Percentiles rank a stretch among this genome's conserved stretches.
phyloP scores from a whole-genome alignment of 2,329 filamentous ascomycete species.

The Mycosphaerelloides madeirae region DNA sequence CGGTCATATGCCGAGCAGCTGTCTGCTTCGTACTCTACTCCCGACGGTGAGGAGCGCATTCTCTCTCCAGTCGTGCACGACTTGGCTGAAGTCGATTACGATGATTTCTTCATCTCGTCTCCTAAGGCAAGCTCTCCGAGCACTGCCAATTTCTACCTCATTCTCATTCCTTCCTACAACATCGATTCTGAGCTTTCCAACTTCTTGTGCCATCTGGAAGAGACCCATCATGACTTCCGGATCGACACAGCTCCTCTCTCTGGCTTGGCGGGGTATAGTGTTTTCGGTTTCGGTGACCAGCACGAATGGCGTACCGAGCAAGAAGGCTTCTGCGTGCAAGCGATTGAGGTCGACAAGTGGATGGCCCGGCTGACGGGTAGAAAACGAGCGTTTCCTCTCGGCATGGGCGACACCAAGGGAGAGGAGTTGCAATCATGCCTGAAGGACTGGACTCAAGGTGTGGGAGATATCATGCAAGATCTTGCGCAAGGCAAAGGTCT shows the following conservation, averaged over 20 bases:
- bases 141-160: conserved; percentile 69
- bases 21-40: conserved; percentile 47
- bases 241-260: conserved; percentile 85
- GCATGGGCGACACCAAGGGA: conserved; percentile 75
- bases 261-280: conserved; percentile 74
- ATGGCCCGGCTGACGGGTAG: conserved; percentile 88
- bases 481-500: conserved; percentile 50
- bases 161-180: conserved; percentile 87
- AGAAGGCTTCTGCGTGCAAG: conserved; percentile 90
- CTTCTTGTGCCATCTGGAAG: conserved; percentile 79
- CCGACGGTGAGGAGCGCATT: conserved; percentile 36
- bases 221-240: conserved; percentile 94
- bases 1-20: conserved; percentile 66
- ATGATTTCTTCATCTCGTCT: conserved; percentile 81
- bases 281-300: conserved; percentile 88
- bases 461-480: conserved; percentile 65
- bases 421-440: conserved; percentile 60
- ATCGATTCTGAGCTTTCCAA: conserved; percentile 88
- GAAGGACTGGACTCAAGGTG: conserved; percentile 71
- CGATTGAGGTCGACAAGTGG: conserved; percentile 87
- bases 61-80: conserved; percentile 65
- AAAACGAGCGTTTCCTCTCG: conserved; percentile 83
- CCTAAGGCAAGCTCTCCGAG: conserved; percentile 61
- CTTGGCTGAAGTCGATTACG: conserved; percentile 80
- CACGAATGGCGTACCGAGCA: conserved; percentile 89